Evolutionary conservation across 2,329 filamentous ascomycete genomes (phyloP).

Genomic region (Colletotrichum sp.): DNA sequence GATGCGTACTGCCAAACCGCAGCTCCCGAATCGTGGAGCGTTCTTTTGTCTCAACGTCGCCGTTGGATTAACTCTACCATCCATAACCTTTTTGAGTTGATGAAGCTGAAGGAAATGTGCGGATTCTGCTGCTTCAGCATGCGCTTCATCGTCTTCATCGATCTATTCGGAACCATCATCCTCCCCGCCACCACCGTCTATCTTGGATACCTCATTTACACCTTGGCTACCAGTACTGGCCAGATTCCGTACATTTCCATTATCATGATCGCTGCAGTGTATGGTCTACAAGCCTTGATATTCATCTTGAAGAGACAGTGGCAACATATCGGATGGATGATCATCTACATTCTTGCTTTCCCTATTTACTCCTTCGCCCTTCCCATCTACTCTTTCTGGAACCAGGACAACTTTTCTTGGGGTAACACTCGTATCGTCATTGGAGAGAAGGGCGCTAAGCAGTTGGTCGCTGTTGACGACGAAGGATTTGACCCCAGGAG

Average conservation of each 20-base stretch:
- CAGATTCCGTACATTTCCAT: constrained; percentile 88
- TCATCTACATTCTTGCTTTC: constrained; percentile 96
- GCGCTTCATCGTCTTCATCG: constrained; percentile 95
- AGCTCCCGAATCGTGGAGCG: constrained; percentile 91
- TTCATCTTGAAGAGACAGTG: constrained; percentile 97
- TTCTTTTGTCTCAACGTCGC: constrained; percentile 95
- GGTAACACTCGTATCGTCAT: constrained; percentile 98
- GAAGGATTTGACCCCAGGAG: constrained; percentile 90
- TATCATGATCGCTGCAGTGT: constrained; percentile 87
- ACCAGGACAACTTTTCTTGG: constrained; percentile 98
- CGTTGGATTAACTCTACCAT: constrained; percentile 99
- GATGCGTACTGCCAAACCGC: constrained; percentile 94
- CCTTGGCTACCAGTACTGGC: constrained; percentile 69
- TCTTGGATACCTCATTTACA: constrained; percentile 86
- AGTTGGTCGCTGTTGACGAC: constrained; percentile 85
- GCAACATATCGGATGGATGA: constrained; percentile 99
- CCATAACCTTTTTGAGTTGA: constrained; percentile 91
- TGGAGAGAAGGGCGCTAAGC: constrained; percentile 89
- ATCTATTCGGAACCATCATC: constrained; percentile 91
- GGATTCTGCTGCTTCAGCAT: constrained; percentile 99
- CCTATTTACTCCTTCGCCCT: constrained; percentile 92
- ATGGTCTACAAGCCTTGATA: constrained; percentile 93
- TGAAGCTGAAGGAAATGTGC: constrained; percentile 91
- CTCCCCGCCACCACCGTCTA: constrained; percentile 89
- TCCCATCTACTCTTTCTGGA: constrained; percentile 98